A percentile compares a stretch with the other conserved stretches of the same genome.
These are phyloP conservation scores for Penicillium sp. DNA, from an alignment of 2,329 filamentous ascomycete genomes.

Conservation along the genomic window DNA sequence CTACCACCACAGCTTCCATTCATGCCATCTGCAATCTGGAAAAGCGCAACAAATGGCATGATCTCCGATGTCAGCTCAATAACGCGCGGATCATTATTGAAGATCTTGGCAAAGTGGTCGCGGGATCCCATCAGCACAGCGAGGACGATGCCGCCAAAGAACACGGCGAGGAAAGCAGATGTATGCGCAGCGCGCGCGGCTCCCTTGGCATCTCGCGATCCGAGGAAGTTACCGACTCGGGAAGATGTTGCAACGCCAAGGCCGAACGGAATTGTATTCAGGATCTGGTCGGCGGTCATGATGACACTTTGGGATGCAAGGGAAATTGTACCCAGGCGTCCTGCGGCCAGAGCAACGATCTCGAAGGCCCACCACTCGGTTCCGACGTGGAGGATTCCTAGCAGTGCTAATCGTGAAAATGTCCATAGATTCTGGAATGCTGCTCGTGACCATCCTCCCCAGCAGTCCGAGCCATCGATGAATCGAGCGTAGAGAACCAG, in stretches of 20 bases:
- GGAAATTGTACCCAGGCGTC: slow-evolving; percentile 69
- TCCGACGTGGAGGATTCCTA: slow-evolving; percentile 76
- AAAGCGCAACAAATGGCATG: slow-evolving; percentile 79
- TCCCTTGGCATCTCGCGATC: slow-evolving; percentile 58
- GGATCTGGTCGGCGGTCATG: slow-evolving; percentile 81
- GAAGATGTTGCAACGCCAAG: slow-evolving; percentile 75
- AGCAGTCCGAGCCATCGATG: slow-evolving; percentile 66
- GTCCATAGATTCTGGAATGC: slow-evolving; percentile 62
- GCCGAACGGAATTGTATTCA: slow-evolving; percentile 81
- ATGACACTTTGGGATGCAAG: slow-evolving; percentile 81
- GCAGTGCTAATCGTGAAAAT: slow-evolving; percentile 66
- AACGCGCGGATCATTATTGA: slow-evolving; percentile 71
- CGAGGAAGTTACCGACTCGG: slow-evolving; percentile 73
- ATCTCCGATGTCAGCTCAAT: slow-evolving; percentile 69
- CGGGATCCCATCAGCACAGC: slow-evolving; percentile 63
- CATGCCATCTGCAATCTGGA: slow-evolving; percentile 83
- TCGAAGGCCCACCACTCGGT: slow-evolving; percentile 96
- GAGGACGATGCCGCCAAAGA: slow-evolving; percentile 63
- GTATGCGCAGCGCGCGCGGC: slow-evolving; percentile 68
- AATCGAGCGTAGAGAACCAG: slow-evolving; percentile 68
- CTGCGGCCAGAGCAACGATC: slow-evolving; percentile 77
- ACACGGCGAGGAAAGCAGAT: slow-evolving; percentile 65
- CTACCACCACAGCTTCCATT: slow-evolving; percentile 80
- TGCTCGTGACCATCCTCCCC: slow-evolving; percentile 65
- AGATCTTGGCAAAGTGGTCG: slow-evolving; percentile 68